Evolutionary conservation across 2,329 filamentous ascomycete species (phyloP), one percentile per base, ranked within the genome.

Genomic region (Cytospora mali): DNA sequence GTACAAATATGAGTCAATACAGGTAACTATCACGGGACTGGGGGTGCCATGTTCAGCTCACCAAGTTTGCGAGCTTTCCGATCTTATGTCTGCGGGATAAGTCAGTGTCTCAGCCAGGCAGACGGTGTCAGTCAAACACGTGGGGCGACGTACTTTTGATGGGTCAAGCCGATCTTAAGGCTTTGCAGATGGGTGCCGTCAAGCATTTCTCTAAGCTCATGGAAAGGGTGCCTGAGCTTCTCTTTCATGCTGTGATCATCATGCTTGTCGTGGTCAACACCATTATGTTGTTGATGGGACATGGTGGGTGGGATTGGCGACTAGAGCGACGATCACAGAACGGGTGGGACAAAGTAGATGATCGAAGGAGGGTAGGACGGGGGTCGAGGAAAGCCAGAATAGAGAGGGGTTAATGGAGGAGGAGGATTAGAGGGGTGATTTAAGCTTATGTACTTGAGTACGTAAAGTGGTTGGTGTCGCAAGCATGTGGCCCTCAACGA

Each of bases 31-130:
- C 16, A 31, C 49, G 11, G n/a, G 21, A 21, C 33, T 23, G 23
- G 29, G 21, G 16, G 28, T 18, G 27, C 28, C 18, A 5, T 33
- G 28, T 48, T n/a, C n/a, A 46, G 66, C 79, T 65, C 76, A 87
- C 84, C 68, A 89, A 68, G 68, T 89, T 89, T 48, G 75, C 83
- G 55, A 88, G 75, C 71, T 89, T 89, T 58, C 86, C 86, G 69
- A 88, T 80, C 64, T 87, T 79, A 67, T 88, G 78, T 53, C 80
- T 83, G 53, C 3, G 25, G n/a, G 50, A 46, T 13, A 52, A 9
- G 4, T 27, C 2, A 13, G 13, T n/a, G n/a, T 31, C 61, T 65
- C 54, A 64, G 64, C 11, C 14, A 10, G 7, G 14, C 18, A 18
- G 13, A 28, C 18, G 18, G 25, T 6, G 48, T 35, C 42, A 28